These are phyloP conservation scores for Ceratocystis variospora DNA, from an alignment of 2,329 filamentous ascomycete genomes.

Conservation along the genomic window DNA sequence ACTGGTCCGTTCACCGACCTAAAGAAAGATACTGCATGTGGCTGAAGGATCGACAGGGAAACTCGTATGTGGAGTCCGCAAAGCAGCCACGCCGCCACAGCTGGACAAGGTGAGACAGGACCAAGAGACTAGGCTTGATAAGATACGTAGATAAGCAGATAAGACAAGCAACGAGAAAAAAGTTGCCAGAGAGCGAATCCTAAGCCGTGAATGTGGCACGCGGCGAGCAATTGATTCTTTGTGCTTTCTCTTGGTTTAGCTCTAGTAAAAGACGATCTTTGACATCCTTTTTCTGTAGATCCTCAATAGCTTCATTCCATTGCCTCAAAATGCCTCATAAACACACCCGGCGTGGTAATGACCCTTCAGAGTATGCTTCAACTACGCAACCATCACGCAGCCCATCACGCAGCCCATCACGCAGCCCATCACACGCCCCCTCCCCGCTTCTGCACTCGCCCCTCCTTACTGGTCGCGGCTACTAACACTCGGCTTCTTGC, in stretches of 20 bases:
- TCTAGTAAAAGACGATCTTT: background rate
- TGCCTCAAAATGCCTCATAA: slow-evolving; percentile 62
- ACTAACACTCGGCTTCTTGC: background rate
- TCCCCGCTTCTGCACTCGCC: background rate
- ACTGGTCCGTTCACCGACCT: background rate
- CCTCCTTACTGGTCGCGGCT: background rate
- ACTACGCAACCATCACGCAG: background rate
- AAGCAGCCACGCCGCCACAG: background rate
- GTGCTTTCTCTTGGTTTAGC: background rate
- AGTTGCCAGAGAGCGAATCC: slow-evolving; percentile 4
- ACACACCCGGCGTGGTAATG: slow-evolving; percentile 54
- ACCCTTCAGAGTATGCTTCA: slow-evolving; percentile 38
- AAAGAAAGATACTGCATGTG: background rate
- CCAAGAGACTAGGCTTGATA: background rate
- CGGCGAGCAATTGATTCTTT: background rate
- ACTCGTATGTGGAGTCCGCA: background rate
- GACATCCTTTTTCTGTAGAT: background rate
- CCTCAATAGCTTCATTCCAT: background rate
- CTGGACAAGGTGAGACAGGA: background rate
- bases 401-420: background rate
- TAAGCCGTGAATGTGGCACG: slow-evolving; percentile 1
- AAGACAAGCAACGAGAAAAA: slow-evolving; percentile 5
- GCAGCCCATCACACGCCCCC: background rate
- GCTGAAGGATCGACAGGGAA: background rate
- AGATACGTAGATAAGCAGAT: slow-evolving; percentile 4